Base-by-base conservation (phyloP, 441 rosid genomes). In the Eutrema salsugineum region DNA sequence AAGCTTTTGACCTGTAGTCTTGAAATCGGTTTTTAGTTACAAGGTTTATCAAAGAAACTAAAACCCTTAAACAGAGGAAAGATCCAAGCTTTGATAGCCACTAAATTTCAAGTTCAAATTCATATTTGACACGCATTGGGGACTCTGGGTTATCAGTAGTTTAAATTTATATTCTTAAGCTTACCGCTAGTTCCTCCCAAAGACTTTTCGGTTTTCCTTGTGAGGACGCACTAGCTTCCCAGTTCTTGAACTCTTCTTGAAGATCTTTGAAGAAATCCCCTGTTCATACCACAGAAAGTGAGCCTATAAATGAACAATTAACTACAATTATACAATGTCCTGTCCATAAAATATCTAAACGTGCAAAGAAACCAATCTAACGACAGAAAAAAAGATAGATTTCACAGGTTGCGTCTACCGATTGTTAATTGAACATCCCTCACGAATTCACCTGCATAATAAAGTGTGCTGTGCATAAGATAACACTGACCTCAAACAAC, bases 101-200 rank as follows among this genome's bases (percentile, higher is more conserved):
- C 3, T 1, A 17, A 24, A 24, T 59, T 8, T 57, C 38, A 46
- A 57, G 27, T 57, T 35, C 1, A 35, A 27, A 20, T 39, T 12
- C 57, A 39, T 28, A 22, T 12, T 10, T 58, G 28, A 19, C 14
- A 63, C 2, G 8, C n/a, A 65, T 24, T 28, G 15, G 2, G 8
- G 14, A 59, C 9, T 22, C 30, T 2, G 2, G 17, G 14, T 44
- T 39, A 42, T 32, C 14, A 40, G 36, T 50, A 35, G 9, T 24
- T 24, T 24, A 2, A 3, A 12, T 43, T 62, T 11, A 46, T 16
- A 62, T 11, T n/a, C n/a, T n/a, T 5, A 10, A 63, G 5, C 89
- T 65, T 83, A 92, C 98, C 71, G 91, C 84, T 67, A 95, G 73
- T 82, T 95, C 99, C 78, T 95, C 99, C 99, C 99, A 95, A 19